Conservation (phyloP, 495 filamentous ascomycete genomes). For the Podospora fimiseda region DNA sequence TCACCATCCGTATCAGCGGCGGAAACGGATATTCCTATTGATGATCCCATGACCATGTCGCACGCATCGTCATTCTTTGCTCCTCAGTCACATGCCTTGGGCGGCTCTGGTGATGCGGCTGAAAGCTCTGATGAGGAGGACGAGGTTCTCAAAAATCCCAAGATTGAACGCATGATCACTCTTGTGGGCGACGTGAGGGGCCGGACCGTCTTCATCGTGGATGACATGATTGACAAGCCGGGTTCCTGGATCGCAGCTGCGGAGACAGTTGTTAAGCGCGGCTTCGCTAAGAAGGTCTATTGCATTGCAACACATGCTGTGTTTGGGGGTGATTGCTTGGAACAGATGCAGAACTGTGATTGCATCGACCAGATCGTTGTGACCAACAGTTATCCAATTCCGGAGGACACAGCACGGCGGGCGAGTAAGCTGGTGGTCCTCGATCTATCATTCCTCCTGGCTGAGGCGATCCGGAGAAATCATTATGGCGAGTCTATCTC, state of each 20-base stretch:
- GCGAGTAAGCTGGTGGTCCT: conserved; percentile 82
- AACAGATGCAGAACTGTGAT: conserved; percentile 83
- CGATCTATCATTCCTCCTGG: conserved; percentile 77
- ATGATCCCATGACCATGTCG: conserved; percentile 54
- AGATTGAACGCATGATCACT: conserved; percentile 88
- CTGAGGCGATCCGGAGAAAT: conserved; percentile 91
- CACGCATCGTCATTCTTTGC: conserved; percentile 51
- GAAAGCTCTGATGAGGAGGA: conserved; percentile 86
- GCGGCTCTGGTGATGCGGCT: conserved; percentile 72
- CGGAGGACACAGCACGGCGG: conserved; percentile 57
- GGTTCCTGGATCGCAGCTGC: conserved; percentile 98
- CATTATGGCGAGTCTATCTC: conserved; percentile 89
- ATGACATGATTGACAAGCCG: conserved; percentile 98
- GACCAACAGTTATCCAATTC: conserved; percentile 92
- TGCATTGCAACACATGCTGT: conserved; percentile 96
- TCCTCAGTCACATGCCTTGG: conserved; percentile 58
- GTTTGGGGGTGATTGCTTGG: conserved; percentile 82
- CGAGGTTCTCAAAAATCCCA: conserved; percentile 62
- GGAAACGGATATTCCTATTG: conserved; percentile 45
- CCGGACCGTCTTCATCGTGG: conserved; percentile 83
- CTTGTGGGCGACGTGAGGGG: conserved; percentile 87
- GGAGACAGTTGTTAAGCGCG: conserved; percentile 91
- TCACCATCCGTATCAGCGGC: conserved; percentile 62
- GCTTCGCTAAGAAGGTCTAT: conserved; percentile 87
- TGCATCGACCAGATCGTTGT: conserved; percentile 93